Evolutionary conservation across 1,284 basidiomycete species (phyloP).

Genomic region (Stygiomarasmius scandens): DNA sequence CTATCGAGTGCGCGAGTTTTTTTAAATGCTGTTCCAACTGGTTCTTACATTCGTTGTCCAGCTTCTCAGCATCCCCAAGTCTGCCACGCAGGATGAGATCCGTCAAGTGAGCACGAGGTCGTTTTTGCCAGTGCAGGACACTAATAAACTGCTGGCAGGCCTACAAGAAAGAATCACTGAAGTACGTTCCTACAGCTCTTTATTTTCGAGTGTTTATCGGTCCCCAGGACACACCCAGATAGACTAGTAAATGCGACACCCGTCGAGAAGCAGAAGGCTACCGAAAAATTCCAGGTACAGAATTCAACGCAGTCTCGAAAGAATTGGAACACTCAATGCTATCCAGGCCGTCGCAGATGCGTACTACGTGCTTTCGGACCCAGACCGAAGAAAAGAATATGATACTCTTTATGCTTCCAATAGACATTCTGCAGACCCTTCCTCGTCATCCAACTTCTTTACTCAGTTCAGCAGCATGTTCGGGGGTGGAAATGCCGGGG

Average conservation of each 20-base stretch:
- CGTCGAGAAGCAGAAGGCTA: slow-evolving; percentile 73
- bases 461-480: slow-evolving; percentile 78
- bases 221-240: slow-evolving; percentile 84
- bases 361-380: slow-evolving; percentile 92
- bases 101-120: slow-evolving; percentile 30
- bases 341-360: slow-evolving; percentile 88
- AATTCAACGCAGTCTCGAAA: too few species aligned
- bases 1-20: slow-evolving; percentile 37
- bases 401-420: slow-evolving; percentile 63
- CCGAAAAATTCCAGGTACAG: slow-evolving; percentile 80
- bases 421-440: slow-evolving; percentile 63
- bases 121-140: too few species aligned
- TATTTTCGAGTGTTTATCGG: slow-evolving; percentile 7
- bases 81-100: slow-evolving; percentile 73
- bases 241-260: slow-evolving; percentile 76
- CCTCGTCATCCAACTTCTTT: slow-evolving; percentile 76
- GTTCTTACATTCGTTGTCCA: too few species aligned
- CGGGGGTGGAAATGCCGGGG: slow-evolving; percentile 32
- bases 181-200: slow-evolving; percentile 32
- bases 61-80: slow-evolving; percentile 58
- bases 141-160: slow-evolving; percentile 44
- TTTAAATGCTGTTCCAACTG: too few species aligned
- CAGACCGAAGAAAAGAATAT: slow-evolving; percentile 80
- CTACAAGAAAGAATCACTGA: slow-evolving; percentile 83
- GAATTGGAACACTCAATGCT: background rate